Base-by-base conservation (phyloP, 2,329 filamentous ascomycete genomes). In the Sporothrix protearum region DNA sequence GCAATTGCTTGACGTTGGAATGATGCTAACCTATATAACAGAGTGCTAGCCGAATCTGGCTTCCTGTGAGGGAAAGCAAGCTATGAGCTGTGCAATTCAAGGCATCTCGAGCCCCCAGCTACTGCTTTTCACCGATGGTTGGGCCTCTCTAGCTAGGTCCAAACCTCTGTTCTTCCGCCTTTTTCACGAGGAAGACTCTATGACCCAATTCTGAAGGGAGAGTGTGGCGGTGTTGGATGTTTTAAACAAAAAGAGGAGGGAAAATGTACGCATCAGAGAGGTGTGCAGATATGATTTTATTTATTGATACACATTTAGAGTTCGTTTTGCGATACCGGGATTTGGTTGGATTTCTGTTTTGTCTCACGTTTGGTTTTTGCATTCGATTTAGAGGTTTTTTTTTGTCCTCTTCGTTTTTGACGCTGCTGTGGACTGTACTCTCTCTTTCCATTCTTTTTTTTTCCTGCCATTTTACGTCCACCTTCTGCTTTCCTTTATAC, bases 41-140 rank as follows among this genome's bases (percentile, higher is more conserved):
- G 78, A 72, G 78, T 79, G 63, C 71, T 79, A 73, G 78, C 78
- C 73, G 78, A 79, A 69, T 79, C 78, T 53, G 78, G 78, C 51
- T 79, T 79, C 76, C 76, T 79, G 42, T 79, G 75, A 78, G 72
- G 25, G 55, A 67, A 49, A 51, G 25, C 8, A 47, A 30, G 28
- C 22, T 16, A 22, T 14, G 14, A 36, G 33, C 28, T 22, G 55
- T 22, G 8, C 22, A 10, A 16, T 4, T 55, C 53, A 25, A 12
- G 53, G 53, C 12, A 7, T 55, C 25, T 55, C 22, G 53, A 30
- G 2, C 53, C 10, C 12, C 12, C 16, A 36, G 28, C 36, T 16
- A 14, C 7, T 28, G 59, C 59, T 45, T 64, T 28, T n/a, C 33
- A n/a, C 36, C 45, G 59, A 64, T 64, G 59, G 59, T 64, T 64